A percentile compares a stretch with the other conserved stretches of the same genome.
phyloP scores from a whole-genome alignment of 768 basidiomycete genomes.

The Trametes cubensis region DNA sequence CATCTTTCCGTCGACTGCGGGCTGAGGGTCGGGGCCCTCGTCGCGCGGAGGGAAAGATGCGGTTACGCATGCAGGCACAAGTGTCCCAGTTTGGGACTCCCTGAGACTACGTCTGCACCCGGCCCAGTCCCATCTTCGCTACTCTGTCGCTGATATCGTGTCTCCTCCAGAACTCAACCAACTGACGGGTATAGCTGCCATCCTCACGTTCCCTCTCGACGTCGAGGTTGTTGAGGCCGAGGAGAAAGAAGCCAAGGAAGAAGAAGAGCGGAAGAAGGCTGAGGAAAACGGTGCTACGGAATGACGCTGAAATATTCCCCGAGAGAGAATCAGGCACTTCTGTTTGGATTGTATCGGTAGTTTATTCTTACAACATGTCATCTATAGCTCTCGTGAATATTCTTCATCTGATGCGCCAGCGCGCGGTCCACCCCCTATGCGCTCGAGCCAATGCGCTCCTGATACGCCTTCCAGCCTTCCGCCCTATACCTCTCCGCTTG shows the following conservation, averaged over 20 bases:
- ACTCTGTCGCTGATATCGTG: background rate
- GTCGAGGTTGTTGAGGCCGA: constrained; percentile 94
- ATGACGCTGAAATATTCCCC: background rate
- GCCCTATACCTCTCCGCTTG: constrained; percentile 84
- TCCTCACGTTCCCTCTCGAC: constrained; percentile 94
- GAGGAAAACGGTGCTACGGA: constrained; percentile 21
- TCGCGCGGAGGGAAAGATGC: too few relatives aligned
- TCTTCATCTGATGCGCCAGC: too few relatives aligned
- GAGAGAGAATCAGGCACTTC: background rate
- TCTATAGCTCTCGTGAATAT: background rate
- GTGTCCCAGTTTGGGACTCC: too few relatives aligned
- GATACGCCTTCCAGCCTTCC: constrained; percentile 92
- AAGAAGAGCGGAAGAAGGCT: constrained; percentile 35
- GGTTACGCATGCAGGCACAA: too few relatives aligned
- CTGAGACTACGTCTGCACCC: too few relatives aligned
- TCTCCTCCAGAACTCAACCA: constrained; percentile 82
- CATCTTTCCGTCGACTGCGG: too few relatives aligned
- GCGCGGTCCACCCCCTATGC: background rate
- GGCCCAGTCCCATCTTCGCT: too few relatives aligned
- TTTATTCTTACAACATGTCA: constrained; percentile 11
- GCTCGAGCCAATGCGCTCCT: constrained; percentile 19
- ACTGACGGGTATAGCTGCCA: constrained; percentile 91
- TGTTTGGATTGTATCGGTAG: constrained; percentile 17
- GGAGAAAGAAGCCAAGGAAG: constrained; percentile 72
- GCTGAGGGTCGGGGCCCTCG: too few relatives aligned